A percentile compares a stretch with the other conserved stretches of the same genome.
Conservation (phyloP, 2,329 filamentous ascomycete species). For the Tolypocladium pustulatum region DNA sequence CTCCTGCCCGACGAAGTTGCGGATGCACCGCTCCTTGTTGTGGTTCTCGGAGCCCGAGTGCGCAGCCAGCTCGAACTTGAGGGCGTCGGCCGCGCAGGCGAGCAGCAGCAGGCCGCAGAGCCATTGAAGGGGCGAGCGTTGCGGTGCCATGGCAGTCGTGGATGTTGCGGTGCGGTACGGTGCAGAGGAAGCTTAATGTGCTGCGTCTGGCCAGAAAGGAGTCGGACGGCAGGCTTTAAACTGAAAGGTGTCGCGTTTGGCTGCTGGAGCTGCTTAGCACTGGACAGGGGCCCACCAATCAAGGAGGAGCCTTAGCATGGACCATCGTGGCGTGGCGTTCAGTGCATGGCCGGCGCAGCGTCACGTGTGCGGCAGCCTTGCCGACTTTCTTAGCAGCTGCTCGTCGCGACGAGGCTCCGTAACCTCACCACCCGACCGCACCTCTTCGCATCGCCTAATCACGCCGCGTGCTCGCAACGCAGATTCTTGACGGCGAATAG, state of each 20-base stretch:
- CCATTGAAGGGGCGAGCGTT: slow-evolving; percentile 43
- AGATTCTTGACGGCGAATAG: not conserved
- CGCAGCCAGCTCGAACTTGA: slow-evolving; percentile 89
- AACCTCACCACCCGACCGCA: not conserved
- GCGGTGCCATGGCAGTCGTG: slow-evolving; percentile 32
- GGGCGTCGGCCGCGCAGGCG: slow-evolving; percentile 47
- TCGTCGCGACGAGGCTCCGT: not conserved
- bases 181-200: not conserved
- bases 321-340: not conserved
- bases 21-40: slow-evolving; percentile 78
- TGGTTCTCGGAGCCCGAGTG: slow-evolving; percentile 36
- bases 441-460: not conserved
- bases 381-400: not conserved
- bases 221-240: not conserved
- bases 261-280: not conserved
- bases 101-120: slow-evolving; percentile 49
- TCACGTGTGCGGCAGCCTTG: not conserved
- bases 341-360: not conserved
- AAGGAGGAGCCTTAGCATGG: not conserved
- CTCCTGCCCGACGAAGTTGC: slow-evolving; percentile 89
- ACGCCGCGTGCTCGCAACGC: not conserved
- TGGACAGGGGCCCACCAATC: not conserved
- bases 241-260: slow-evolving; percentile 9
- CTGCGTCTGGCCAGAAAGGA: slow-evolving; percentile 6
- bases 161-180: not conserved